Conservation (phyloP, 2,329 filamentous ascomycete species). For the Botrytis squamosa region DNA sequence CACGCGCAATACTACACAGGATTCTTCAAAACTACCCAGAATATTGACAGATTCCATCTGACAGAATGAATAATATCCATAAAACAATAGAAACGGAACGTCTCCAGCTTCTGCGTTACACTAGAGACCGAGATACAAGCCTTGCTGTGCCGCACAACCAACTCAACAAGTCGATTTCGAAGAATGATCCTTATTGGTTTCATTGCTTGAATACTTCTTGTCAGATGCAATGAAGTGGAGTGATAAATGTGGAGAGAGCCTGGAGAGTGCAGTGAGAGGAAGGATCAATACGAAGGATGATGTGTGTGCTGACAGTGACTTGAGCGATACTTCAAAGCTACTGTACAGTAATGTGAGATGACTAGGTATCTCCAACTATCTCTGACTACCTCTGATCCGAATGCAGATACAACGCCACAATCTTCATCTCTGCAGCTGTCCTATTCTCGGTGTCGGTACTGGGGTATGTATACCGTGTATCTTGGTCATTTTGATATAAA, state of each 20-base stretch:
- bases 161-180: not conserved
- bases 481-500: not conserved
- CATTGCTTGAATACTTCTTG: not conserved
- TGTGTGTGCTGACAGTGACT: constrained; percentile 11
- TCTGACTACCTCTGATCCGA: not conserved
- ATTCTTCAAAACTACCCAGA: not conserved
- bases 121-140: not conserved
- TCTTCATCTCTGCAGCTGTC: constrained; percentile 15
- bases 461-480: not conserved
- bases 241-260: constrained; percentile 5
- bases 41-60: constrained; percentile 4
- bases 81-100: not conserved
- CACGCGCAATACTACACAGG: constrained; percentile 3
- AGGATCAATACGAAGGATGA: constrained; percentile 19
- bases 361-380: not conserved
- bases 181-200: not conserved
- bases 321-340: constrained; percentile 12
- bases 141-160: constrained; percentile 1
- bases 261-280: not conserved
- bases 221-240: not conserved
- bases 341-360: constrained; percentile 4
- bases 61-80: not conserved
- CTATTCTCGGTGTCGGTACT: not conserved
- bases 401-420: not conserved
- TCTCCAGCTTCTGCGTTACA: constrained; percentile 16